Conservation (phyloP, 345 rosid genomes). For the Luvunga scandens region DNA sequence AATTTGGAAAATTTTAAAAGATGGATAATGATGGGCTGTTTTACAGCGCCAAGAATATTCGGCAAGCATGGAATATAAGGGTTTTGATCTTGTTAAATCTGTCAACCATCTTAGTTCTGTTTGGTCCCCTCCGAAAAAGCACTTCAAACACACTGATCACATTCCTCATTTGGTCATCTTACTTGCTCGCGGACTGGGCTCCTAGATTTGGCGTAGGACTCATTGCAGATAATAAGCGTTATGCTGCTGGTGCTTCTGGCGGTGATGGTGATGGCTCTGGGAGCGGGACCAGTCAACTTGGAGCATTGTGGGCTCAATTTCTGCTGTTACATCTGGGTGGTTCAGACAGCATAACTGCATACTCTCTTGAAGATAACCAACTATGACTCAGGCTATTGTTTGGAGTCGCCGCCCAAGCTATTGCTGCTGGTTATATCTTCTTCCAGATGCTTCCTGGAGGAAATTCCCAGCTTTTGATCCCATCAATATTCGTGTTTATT, state of each 20-base stretch:
- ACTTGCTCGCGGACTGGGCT: neutral
- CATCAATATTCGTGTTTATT: constrained; percentile 38
- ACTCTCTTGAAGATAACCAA: constrained; percentile 65
- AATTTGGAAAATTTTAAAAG: too few relatives aligned
- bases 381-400: constrained; percentile 65
- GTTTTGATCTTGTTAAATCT: too few relatives aligned
- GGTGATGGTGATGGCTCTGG: too few relatives aligned
- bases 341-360: constrained; percentile 62
- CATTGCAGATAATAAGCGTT: constrained; percentile 40
- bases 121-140: too few relatives aligned
- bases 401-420: constrained; percentile 40
- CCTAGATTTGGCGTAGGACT: neutral
- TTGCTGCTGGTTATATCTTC: constrained; percentile 49
- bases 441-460: constrained; percentile 26
- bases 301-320: constrained; percentile 51
- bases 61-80: too few relatives aligned
- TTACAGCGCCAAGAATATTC: too few relatives aligned
- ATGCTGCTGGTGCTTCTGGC: fast-evolving
- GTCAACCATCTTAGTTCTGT: too few relatives aligned
- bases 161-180: too few relatives aligned
- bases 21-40: too few relatives aligned
- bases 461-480: constrained; percentile 19
- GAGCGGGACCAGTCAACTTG: constrained; percentile 9
- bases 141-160: too few relatives aligned
- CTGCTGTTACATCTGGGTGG: constrained; percentile 36